phyloP scores from a whole-genome alignment of 371 early-diverging fungal species.

The Mortierella sp. region DNA sequence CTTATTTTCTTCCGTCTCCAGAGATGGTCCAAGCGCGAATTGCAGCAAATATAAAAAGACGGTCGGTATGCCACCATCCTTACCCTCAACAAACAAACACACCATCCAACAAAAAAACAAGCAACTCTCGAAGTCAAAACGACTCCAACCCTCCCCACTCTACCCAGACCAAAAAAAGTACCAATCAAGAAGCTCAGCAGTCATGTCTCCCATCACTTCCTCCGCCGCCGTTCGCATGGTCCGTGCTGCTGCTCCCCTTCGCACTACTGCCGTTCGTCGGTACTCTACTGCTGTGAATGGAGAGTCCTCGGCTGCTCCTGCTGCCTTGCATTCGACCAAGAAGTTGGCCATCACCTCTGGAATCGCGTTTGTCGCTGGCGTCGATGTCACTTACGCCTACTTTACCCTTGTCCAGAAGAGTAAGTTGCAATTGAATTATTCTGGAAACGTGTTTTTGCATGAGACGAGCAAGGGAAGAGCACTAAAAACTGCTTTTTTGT shows the following conservation, averaged over 20 bases:
- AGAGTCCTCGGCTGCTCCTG: neutral
- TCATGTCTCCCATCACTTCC: constrained; percentile 3
- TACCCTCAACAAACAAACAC: too few species aligned
- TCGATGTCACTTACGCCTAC: constrained; percentile 38
- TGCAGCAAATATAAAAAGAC: neutral
- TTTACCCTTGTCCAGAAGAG: constrained; percentile 16
- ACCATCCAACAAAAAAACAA: neutral
- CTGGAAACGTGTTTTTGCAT: neutral
- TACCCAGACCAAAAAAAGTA: neutral
- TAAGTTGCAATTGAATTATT: neutral
- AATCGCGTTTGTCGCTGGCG: constrained; percentile 21
- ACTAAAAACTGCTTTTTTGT: neutral
- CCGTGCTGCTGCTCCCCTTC: constrained; percentile 11
- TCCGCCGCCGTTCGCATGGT: neutral
- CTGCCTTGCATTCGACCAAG: constrained; percentile 19
- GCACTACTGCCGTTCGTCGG: constrained; percentile 12
- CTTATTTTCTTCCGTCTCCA: too few species aligned
- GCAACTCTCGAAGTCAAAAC: neutral
- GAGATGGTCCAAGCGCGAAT: too few species aligned
- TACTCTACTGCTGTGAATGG: constrained; percentile 12
- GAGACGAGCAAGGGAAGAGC: neutral
- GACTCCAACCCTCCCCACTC: neutral
- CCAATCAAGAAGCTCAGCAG: neutral
- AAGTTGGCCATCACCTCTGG: constrained; percentile 20
- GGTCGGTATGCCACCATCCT: too few species aligned